These are phyloP conservation scores for Zygosaccharomyces pseudobailii DNA, from an alignment of 1,139 yeast species.

Conservation along the genomic window DNA sequence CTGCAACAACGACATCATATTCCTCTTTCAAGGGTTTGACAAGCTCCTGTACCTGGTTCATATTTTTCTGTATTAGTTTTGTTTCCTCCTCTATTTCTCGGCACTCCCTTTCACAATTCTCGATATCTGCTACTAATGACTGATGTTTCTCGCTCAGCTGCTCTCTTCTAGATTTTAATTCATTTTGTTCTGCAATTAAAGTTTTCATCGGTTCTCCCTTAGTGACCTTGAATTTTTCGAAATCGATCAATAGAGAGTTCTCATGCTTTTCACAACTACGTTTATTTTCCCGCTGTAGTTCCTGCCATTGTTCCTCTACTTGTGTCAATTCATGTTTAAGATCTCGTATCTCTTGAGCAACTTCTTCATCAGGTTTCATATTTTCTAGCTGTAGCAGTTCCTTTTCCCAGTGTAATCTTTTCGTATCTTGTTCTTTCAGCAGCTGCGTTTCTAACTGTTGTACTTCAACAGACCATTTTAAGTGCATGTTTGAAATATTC, in stretches of 20 bases:
- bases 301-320: conserved; percentile 10
- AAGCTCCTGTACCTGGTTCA: conserved; percentile 11
- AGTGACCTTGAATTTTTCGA: conserved; percentile 16
- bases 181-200: conserved; percentile 12
- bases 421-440: conserved; percentile 13
- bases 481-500: conserved; percentile 15
- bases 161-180: conserved; percentile 9
- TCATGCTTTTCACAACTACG: conserved; percentile 11
- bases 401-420: conserved; percentile 16
- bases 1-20: conserved; percentile 8
- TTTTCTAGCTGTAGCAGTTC: conserved; percentile 19
- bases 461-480: conserved; percentile 17
- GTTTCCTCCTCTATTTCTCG: conserved; percentile 7
- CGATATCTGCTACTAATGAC: conserved; percentile 4
- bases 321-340: conserved; percentile 15
- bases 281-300: conserved; percentile 14
- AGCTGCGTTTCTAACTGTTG: conserved; percentile 21
- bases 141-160: conserved; percentile 11
- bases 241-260: conserved; percentile 7
- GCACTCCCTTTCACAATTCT: not conserved
- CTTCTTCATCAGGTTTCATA: conserved; percentile 20
- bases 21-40: conserved; percentile 13
- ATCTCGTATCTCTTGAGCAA: conserved; percentile 19
- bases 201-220: conserved; percentile 15
- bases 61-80: conserved; percentile 4